Base-by-base conservation (phyloP, 164 flowering plant species). In the Litsea cubeba region DNA sequence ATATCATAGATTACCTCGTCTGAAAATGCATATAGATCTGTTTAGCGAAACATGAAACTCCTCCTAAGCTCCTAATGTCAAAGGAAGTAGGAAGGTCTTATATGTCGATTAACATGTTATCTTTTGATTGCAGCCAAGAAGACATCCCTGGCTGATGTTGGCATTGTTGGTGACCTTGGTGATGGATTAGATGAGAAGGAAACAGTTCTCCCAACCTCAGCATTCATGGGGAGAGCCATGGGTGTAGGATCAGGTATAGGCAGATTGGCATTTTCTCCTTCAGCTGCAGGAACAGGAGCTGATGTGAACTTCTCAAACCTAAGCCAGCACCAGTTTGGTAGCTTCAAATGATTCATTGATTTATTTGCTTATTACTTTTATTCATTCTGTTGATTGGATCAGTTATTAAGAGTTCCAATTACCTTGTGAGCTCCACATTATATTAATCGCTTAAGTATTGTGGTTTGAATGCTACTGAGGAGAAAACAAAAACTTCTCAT, bases 141-240 rank as follows among this genome's bases (percentile, higher is more conserved):
- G 87, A 88, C 85, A 14, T 82, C 86, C 62, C 87, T 96, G 25
- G 91, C 88, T 70, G 99, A 94, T 79, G 83, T 93, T 63, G 99
- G 98, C 11, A 77, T 96, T 65, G 94, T 94, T 20, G 95, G 98
- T 70, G 96, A 88, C 30, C 80, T 95, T 51, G 81, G 79, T 63
- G 91, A 87, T 76, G 88, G n/a, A n/a, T n/a, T 84, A 18, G 96
- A 87, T 65, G 95, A 90, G 76, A 88, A 83, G 71, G 92, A 84
- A 24, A 91, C 87, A 78, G 92, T 84, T 25, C 81, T 86, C 22
- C 76, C 82, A 15, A 58, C 95, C 69, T 72, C 91, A 6, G 75
- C 69, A 65, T 83, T 83, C 85, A 92, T 87, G 95, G 98, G 98
- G 10, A 79, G 81, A 79, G 91, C 95, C 46, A 93, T 93, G 98